A percentile compares a stretch with the other conserved stretches of the same genome.
These are phyloP conservation scores for Leccinum incarnatum DNA, from an alignment of 768 basidiomycete genomes.

Conservation along the genomic window DNA sequence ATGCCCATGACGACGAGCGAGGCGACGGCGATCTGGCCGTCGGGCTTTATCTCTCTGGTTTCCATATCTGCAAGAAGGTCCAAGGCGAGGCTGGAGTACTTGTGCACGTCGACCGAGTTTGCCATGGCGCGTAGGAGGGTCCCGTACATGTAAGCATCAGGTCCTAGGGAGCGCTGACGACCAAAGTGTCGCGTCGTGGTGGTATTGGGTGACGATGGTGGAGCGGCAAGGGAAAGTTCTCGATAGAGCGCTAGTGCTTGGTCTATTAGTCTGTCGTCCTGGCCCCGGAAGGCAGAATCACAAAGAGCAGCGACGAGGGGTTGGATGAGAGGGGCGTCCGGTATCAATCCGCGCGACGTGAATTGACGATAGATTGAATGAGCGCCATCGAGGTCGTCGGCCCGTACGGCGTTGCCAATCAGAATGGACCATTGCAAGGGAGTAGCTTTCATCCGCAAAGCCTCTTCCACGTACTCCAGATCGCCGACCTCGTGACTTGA, in stretches of 20 bases:
- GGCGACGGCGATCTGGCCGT: constrained; percentile 44
- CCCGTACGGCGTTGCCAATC: constrained; percentile 47
- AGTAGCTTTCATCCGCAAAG: constrained; percentile 39
- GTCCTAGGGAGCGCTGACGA: constrained; percentile 39
- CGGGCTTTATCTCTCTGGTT: constrained; percentile 41
- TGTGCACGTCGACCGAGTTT: constrained; percentile 42
- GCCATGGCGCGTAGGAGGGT: constrained; percentile 48
- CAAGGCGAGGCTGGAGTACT: constrained; percentile 47
- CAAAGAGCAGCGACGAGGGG: constrained; percentile 55
- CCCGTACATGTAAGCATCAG: constrained; percentile 54
- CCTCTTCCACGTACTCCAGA: constrained; percentile 40
- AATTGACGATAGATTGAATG: constrained; percentile 50
- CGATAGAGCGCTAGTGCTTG: constrained; percentile 52
- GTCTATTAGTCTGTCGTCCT: constrained; percentile 45
- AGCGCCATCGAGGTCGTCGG: constrained; percentile 39
- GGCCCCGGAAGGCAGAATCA: constrained; percentile 32
- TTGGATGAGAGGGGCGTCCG: constrained; percentile 50
- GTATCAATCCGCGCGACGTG: constrained; percentile 41
- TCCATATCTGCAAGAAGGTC: constrained; percentile 69
- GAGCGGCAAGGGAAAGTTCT: constrained; percentile 40
- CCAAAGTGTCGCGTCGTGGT: constrained; percentile 17
- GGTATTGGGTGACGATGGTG: constrained; percentile 19
- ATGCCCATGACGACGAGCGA: constrained; percentile 65
- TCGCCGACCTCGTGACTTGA: constrained; percentile 40
- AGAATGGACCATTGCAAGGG: constrained; percentile 53